Percentiles rank a stretch among this genome's conserved stretches.
Evolutionary conservation across 768 basidiomycete genomes (phyloP).

Genomic region (Scleroderma citrinum): DNA sequence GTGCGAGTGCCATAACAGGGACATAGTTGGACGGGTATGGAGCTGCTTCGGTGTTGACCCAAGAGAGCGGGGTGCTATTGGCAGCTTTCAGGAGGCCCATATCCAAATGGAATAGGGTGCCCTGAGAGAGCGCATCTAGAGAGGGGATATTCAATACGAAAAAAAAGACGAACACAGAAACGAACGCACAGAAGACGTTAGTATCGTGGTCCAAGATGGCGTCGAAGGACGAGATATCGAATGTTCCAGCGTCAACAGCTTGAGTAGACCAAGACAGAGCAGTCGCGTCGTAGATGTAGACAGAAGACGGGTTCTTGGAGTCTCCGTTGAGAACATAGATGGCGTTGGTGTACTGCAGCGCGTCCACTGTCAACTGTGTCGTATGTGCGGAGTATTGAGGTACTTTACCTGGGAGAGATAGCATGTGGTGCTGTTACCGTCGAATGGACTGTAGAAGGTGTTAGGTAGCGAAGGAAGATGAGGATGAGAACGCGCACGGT

Average conservation of each 20-base stretch:
- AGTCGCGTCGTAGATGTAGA: conserved; percentile 79
- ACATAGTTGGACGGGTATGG: conserved; percentile 56
- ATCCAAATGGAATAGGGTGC: conserved; percentile 63
- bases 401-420: conserved; percentile 59
- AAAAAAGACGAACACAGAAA: neutral
- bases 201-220: conserved; percentile 93
- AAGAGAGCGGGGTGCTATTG: conserved; percentile 49
- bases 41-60: conserved; percentile 56
- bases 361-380: neutral
- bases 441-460: conserved; percentile 47
- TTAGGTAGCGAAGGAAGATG: neutral
- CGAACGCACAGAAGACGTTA: conserved; percentile 68
- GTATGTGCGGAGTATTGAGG: neutral
- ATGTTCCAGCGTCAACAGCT: conserved; percentile 42
- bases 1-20: conserved; percentile 75
- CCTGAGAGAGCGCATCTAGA: conserved; percentile 62
- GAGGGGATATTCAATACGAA: conserved; percentile 6
- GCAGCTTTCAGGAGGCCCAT: conserved; percentile 62
- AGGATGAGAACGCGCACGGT: conserved; percentile 53
- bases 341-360: conserved; percentile 68
- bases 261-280: conserved; percentile 79
- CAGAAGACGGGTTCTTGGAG: conserved; percentile 52
- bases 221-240: conserved; percentile 58
- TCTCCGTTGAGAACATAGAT: conserved; percentile 83
- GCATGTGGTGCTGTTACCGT: conserved; percentile 58